These are phyloP conservation scores for Linaria vulgaris DNA, from an alignment of 257 asterid species.

Conservation along the genomic window DNA sequence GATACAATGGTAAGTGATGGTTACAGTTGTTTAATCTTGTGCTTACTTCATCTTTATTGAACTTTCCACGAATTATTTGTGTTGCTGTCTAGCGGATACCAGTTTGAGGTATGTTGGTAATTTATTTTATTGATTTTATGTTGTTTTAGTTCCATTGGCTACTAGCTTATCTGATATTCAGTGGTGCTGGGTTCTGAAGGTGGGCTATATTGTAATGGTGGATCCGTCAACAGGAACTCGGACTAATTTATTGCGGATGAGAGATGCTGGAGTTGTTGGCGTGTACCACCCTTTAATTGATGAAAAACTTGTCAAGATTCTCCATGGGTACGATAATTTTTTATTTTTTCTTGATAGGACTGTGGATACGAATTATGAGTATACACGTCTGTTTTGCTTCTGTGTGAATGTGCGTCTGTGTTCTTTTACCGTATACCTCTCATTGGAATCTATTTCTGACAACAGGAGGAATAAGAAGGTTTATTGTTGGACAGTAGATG, in stretches of 20 bases:
- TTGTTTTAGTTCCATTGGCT: constrained; percentile 3
- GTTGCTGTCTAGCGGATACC: neutral
- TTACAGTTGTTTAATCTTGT: neutral
- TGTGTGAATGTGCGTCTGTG: neutral
- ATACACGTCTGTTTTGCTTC: neutral
- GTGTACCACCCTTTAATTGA: constrained; percentile 88
- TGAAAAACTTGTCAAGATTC: constrained; percentile 61
- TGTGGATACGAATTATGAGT: neutral
- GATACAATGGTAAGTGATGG: constrained; percentile 54
- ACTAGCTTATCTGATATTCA: constrained; percentile 8
- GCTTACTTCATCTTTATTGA: neutral
- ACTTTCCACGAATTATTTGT: neutral
- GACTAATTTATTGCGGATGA: constrained; percentile 68
- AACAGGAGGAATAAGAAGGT: constrained; percentile 87
- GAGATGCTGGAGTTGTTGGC: constrained; percentile 81
- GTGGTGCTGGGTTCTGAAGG: constrained; percentile 48
- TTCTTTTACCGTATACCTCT: neutral
- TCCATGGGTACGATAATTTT: constrained; percentile 85
- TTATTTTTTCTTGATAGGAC: no score
- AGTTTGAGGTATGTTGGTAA: constrained; percentile 3
- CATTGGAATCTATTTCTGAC: neutral
- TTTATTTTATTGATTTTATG: neutral
- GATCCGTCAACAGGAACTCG: constrained; percentile 64
- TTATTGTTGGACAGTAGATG: constrained; percentile 90
- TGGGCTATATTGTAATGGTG: constrained; percentile 89